Base-by-base conservation (phyloP, 106 monocot species). In the Dendrobium chrysotoxum region DNA sequence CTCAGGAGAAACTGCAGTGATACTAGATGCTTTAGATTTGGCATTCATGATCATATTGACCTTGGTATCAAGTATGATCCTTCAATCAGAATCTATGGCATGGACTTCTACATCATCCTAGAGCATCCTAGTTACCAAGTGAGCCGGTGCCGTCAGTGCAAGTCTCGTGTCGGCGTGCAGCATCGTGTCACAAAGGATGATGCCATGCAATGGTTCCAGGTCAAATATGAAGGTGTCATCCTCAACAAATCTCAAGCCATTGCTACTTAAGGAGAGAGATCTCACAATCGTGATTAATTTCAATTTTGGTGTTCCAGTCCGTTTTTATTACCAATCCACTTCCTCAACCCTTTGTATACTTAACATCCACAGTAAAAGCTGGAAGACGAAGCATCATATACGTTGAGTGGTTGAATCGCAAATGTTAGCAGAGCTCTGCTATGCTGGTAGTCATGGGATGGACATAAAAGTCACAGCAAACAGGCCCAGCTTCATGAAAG, bases 141-240 rank as follows among this genome's bases (percentile, higher is more conserved):
- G 7, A 82, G 84, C 75, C 81, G 87, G 1, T 89, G 87, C 35
- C 87, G 86, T 35, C 82, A 89, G 28, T 89, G 89, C 84, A 89
- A 89, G 76, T 80, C 92, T 0, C 80, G 87, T 46, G 84, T 92
- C 5, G 92, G 89, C 25, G 88, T 92, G 35, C 85, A 92, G 54
- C 92, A 88, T 72, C 74, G 89, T 28, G 89, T 89, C 28, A 92
- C 92, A 12, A 92, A 87, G 78, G 92, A 92, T 0, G 92, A 89
- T 57, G 92, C 92, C 28, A 87, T 92, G 92, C 89, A 92, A 79
- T 92, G 92, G 92, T 92, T 92, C 80, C 92, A 92, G 23, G 92
- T 92, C 66, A 92, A 92, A 64, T 92, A 92, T 5, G 89, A 92
- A 85, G 89, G 92, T 18, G 92, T 92, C 74, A 89, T 92, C 50